Base-by-base conservation (phyloP, 202 grass and related monocot genomes). In the Setaria viridis region DNA sequence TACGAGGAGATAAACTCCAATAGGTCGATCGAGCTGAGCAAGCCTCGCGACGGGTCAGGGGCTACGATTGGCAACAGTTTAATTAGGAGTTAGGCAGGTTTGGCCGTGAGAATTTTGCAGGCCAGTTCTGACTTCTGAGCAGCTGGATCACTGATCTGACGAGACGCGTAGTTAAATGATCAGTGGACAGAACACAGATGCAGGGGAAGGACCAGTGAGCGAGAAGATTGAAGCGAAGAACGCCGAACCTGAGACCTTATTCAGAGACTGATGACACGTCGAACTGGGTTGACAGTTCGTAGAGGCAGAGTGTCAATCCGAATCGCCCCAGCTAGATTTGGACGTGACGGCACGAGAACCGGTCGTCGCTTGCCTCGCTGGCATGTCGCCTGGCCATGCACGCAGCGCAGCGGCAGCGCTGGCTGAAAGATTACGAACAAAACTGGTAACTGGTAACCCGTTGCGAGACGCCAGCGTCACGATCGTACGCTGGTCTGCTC, bases 391-490 rank as follows among this genome's bases (percentile, higher is more conserved):
- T 4, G 29, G 35, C 56, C 7, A n/a, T 25, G 29, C 68, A 74
- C n/a, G 29, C 78, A 25, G 55, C n/a, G 42, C 25, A 25, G 25
- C 20, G 43, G 11, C 66, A 46, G 9, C 20, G 0, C 7, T 56
- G 8, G 19, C 6, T 15, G 25, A 25, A 25, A 25, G 25, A 25
- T 25, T 16, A 10, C 39, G 39, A 41, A 41, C 39, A 35, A 20
- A 6, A 25, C 62, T 53, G 39, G 67, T 41, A 79, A 35, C 60
- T 67, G 32, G 56, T 42, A 5, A 66, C 15, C 32, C 20, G 34
- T 62, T 70, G 41, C 57, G 74, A 37, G 21, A 77, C 83, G 74
- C 63, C 62, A 69, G 19, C 58, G 62, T 85, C 63, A 35, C 83
- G 47, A 39, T 78, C 83, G 30, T 6, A 34, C 25, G 25, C 83